Base-by-base conservation (phyloP, 371 early-diverging fungal species). In the Polyrhizophydium stewartii region DNA sequence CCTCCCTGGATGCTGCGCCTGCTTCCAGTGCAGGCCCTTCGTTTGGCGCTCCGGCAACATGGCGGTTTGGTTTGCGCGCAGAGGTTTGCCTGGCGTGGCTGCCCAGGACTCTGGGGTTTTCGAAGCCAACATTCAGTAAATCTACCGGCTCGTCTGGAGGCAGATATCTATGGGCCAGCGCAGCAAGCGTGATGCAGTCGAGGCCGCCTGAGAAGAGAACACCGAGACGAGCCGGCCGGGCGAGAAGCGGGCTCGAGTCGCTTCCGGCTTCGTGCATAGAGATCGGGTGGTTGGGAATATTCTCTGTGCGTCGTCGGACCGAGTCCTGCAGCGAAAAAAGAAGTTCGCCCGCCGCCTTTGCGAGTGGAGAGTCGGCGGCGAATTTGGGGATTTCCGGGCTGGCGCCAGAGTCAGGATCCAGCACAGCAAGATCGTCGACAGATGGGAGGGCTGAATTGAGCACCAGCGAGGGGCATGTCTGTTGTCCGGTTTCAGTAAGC, bases 161-260 rank as follows among this genome's bases (percentile, higher is more conserved):
- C 1, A 96, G 63, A 49, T 84, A 73, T 13, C 68, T 68, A 63
- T 92, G 78, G 0, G 89, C 87, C 5, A 94, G 73, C 0, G 88
- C 90, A 0, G 96, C 96, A 10, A 97, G 74, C 35, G 85, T 75
- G 3, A 88, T 87, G 73, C 95, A 97, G 68, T 97, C 97, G 3
- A 97, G 69, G 1, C 97, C 97, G 28, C 97, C 97, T 0, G 96
- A 96, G 65, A 97, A 97, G 49, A 97, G 66, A 27, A 97, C 81
- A 0, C 87, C 93, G 1, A 93, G 78, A 19, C 90, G 76, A 10
- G 88, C 82, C 2, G 7, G 28, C 25, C 9, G 9, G 46, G 30
- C 16, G 35, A 27, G 25, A 1, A 37, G 9, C 43, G 58, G 12
- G n/a, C 21, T 0, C 64, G 56, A 40, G 24, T 55, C 35, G 58